A percentile compares a stretch with the other conserved stretches of the same genome.
phyloP scores from a whole-genome alignment of 805 yeast species.

The Metschnikowia vanudenii region DNA sequence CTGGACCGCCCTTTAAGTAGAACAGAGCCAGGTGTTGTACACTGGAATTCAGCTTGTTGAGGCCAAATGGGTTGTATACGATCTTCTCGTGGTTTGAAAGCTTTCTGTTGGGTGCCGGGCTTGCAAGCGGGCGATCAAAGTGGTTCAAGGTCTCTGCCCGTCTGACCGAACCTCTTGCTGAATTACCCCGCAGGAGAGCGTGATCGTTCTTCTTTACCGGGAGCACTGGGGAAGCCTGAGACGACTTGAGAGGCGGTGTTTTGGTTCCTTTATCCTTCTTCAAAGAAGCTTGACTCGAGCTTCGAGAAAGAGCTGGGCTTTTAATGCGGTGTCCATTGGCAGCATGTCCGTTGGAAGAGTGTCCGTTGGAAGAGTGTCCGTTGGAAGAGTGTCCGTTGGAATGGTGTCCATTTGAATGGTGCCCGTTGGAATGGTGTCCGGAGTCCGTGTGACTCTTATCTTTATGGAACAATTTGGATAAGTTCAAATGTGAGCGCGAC shows the following conservation, averaged over 20 bases:
- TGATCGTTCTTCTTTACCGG: conserved; percentile 16
- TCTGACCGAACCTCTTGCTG: conserved; percentile 11
- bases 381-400: too few species aligned
- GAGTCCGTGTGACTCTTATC: conserved; percentile 15
- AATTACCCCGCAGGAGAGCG: conserved; percentile 12
- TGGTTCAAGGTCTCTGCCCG: conserved; percentile 39
- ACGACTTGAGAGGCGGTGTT: conserved; percentile 8
- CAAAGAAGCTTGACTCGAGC: conserved; percentile 4
- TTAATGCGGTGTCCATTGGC: background rate
- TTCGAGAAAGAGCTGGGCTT: conserved; percentile 3
- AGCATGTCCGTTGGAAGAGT: too few species aligned
- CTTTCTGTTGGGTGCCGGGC: conserved; percentile 11
- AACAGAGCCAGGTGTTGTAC: conserved; percentile 25
- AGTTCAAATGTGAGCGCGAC: conserved; percentile 18
- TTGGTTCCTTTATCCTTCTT: conserved; percentile 1
- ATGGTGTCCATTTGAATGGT: too few species aligned
- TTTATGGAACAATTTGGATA: conserved; percentile 24
- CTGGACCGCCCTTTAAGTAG: conserved; percentile 34
- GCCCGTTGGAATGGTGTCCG: background rate
- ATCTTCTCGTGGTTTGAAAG: conserved; percentile 37
- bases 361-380: too few species aligned
- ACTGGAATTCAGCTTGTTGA: conserved; percentile 34
- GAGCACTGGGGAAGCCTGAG: conserved; percentile 6
- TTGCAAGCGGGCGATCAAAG: conserved; percentile 25
- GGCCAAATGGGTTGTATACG: conserved; percentile 66